A percentile compares a stretch with the other conserved stretches of the same genome.
phyloP scores from a whole-genome alignment of 2,329 filamentous ascomycete genomes.

The Fusarium virguliforme region DNA sequence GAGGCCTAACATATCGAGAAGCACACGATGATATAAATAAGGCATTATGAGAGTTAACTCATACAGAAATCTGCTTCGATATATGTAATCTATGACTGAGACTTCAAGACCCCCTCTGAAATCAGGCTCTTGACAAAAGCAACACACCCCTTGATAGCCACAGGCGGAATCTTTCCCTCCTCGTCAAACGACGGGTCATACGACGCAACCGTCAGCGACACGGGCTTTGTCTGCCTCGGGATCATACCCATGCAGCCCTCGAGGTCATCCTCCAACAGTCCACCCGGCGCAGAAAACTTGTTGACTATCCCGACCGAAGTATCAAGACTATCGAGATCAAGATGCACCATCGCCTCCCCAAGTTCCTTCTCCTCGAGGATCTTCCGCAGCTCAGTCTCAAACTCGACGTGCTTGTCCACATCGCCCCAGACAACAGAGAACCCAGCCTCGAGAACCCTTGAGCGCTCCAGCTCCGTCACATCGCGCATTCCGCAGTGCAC shows the following conservation, averaged over 20 bases:
- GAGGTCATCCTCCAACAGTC: constrained; percentile 51
- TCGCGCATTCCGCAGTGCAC: constrained; percentile 52
- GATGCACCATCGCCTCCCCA: constrained; percentile 51
- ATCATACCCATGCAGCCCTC: constrained; percentile 40
- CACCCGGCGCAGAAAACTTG: constrained; percentile 55
- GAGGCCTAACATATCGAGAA: no score
- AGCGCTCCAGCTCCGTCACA: constrained; percentile 52
- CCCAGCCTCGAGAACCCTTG: constrained; percentile 52
- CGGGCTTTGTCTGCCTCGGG: constrained; percentile 33
- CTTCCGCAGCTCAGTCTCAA: constrained; percentile 30
- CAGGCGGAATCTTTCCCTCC: constrained; percentile 33
- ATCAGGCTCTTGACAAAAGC: constrained; percentile 36
- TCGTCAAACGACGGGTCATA: constrained; percentile 47
- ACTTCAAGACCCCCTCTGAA: constrained; percentile 25
- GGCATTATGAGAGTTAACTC: not conserved
- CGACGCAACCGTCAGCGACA: constrained; percentile 44
- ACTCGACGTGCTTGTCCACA: constrained; percentile 26
- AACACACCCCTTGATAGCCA: constrained; percentile 33
- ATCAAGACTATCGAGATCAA: constrained; percentile 58
- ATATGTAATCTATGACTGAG: not conserved
- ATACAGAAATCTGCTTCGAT: not conserved
- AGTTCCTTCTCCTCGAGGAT: constrained; percentile 31
- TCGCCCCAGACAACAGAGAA: constrained; percentile 54
- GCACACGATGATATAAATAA: no score
- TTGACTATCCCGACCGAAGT: constrained; percentile 55